A percentile compares a stretch with the other conserved stretches of the same genome.
Conservation (phyloP, 2,329 filamentous ascomycete species). For the Pseudogymnoascus verrucosus region DNA sequence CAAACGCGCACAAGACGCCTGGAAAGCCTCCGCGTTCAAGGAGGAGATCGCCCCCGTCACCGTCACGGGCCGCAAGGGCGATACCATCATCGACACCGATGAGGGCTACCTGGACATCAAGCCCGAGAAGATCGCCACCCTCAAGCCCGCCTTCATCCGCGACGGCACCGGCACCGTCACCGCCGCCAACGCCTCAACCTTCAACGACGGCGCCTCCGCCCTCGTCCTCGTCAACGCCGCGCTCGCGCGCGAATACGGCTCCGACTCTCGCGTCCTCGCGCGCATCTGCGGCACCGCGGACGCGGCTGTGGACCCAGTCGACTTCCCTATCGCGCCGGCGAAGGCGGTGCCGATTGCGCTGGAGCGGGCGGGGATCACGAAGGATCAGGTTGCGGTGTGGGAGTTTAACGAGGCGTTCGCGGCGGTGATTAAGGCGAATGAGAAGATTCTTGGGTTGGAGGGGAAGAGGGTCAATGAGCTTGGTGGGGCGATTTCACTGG, state of each 20-base stretch:
- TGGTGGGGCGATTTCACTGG: constrained; percentile 84
- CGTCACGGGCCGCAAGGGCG: constrained; percentile 75
- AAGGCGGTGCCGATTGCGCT: constrained; percentile 89
- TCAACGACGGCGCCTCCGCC: constrained; percentile 91
- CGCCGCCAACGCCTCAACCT: constrained; percentile 84
- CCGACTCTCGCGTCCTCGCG: constrained; percentile 73
- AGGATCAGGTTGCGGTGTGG: constrained; percentile 89
- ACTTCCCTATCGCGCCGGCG: constrained; percentile 88
- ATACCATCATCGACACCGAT: constrained; percentile 69
- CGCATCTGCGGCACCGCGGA: constrained; percentile 80
- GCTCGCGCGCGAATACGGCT: constrained; percentile 71
- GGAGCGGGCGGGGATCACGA: constrained; percentile 78
- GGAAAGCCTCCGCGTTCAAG: constrained; percentile 72
- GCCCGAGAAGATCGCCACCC: constrained; percentile 71
- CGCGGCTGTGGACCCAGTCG: constrained; percentile 81
- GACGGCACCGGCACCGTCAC: constrained; percentile 86
- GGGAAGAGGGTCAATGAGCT: constrained; percentile 76
- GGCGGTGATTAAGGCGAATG: constrained; percentile 88
- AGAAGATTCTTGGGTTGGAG: constrained; percentile 79
- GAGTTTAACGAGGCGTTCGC: constrained; percentile 99
- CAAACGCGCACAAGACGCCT: constrained; percentile 80
- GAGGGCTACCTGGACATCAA: constrained; percentile 87
- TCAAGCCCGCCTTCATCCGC: constrained; percentile 86
- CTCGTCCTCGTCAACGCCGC: constrained; percentile 76
- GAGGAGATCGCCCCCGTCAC: constrained; percentile 89